Conservation (phyloP, 2,329 filamentous ascomycete genomes). For the Aspergillus sp. region DNA sequence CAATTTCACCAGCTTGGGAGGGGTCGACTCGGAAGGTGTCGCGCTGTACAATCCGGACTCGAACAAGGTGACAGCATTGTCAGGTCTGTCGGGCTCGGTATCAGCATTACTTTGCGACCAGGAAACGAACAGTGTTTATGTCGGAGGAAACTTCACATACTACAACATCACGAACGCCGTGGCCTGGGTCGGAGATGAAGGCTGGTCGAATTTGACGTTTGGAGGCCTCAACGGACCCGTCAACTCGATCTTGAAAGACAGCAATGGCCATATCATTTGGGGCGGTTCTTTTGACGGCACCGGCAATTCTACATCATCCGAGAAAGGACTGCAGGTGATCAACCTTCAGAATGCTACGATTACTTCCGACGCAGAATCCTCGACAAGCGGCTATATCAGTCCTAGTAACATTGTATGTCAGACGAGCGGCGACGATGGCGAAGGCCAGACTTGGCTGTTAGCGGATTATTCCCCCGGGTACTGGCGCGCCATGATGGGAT, state of each 20-base stretch:
- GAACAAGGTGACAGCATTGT: conserved; percentile 68
- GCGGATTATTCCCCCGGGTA: conserved; percentile 72
- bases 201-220: conserved; percentile 83
- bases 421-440: conserved; percentile 62
- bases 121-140: conserved; percentile 75
- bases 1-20: conserved; percentile 90
- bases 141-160: conserved; percentile 82
- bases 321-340: conserved; percentile 72
- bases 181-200: conserved; percentile 68
- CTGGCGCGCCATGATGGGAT: conserved; percentile 81
- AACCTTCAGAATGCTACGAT: conserved; percentile 81
- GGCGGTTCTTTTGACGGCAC: conserved; percentile 87
- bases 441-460: conserved; percentile 82
- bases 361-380: conserved; percentile 61
- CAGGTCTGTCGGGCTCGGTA: conserved; percentile 81
- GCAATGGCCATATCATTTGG: conserved; percentile 85
- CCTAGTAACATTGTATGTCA: conserved; percentile 84
- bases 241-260: conserved; percentile 75
- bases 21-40: conserved; percentile 72
- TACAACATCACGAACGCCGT: conserved; percentile 87
- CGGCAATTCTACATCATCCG: conserved; percentile 68
- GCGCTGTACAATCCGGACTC: conserved; percentile 78
- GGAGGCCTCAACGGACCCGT: conserved; percentile 93
- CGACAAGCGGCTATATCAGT: conserved; percentile 68
- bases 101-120: conserved; percentile 80